Base-by-base conservation (phyloP, 306 rosid species). In the Corylus avellana region DNA sequence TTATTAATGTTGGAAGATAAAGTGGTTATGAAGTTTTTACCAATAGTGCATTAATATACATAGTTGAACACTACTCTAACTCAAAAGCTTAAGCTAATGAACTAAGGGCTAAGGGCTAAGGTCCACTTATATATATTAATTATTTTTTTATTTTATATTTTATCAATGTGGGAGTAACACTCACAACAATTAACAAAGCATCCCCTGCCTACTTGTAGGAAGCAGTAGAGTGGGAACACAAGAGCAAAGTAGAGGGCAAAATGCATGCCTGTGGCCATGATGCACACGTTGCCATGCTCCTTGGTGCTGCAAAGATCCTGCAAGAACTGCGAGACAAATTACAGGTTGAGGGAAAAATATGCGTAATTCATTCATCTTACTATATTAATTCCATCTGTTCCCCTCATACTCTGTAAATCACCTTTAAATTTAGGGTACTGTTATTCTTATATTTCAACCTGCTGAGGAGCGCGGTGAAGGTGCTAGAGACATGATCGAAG, bases 201-300 rank as follows among this genome's bases (percentile, higher is more conserved):
- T 20, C 13, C 22, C 17, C 20, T 75, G 48, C 44, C 2, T 12
- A 35, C 22, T 39, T 73, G 68, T 69, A 90, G 98, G 98, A 94
- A 80, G 17, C 83, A 85, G 94, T 87, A 75, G 96, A 92, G 58
- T 94, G 96, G 98, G 94, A 92, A 73, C 89, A 92, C 75, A 94
- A 89, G 82, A 94, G 98, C 97, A 91, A 89, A 82, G 87, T 84
- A 69, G 86, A 89, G 58, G 97, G 97, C 2, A 92, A 90, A 87
- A 90, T 94, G 93, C 98, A 94, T 75, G 98, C 98, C 18, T 94
- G 98, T 78, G 97, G 93, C 7, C 98, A 94, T 12, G 98, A 94
- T 83, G 98, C 87, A 7, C 98, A 94, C 74, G 87, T 87, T 5
- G 74, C 98, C 12, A 92, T 94, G 98, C 96, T 94, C 37, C 98